Base-by-base conservation (phyloP, 1,284 basidiomycete genomes). In the Sanghuangporus baumii region DNA sequence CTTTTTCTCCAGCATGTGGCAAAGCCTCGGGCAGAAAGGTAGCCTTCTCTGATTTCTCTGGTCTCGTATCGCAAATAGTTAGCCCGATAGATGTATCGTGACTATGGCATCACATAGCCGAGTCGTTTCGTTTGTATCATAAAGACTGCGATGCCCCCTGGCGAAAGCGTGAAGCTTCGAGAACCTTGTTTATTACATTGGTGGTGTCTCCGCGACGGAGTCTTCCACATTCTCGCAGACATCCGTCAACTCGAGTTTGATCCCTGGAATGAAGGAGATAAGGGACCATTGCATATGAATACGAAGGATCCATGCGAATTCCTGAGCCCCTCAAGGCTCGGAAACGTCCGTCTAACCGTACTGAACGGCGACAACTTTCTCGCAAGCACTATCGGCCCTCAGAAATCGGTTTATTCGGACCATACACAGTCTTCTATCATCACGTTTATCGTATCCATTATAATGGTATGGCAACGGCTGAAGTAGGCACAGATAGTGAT, bases 251-350 rank as follows among this genome's bases (percentile, higher is more conserved):
- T 41, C 20, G 16, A 14, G 12, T 7, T 18, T n/a, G 16, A 41
- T 41, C 26, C 58, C 47, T 54, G 52, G 37, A 55, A 47, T 60
- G 59, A 7, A 47, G 16, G 23, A 55, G 54, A 61, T 56, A 60
- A 60, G 54, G 16, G 26, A 6, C 2, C 20, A 40, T 8, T n/a
- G 43, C 12, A 36, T 26, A 38, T 11, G 47, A 18, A 18, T 50
- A 18, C 47, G 20, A 50, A 16, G 31, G 20, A n/a, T 14, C 37
- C 52, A 47, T 50, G 60, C 41, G 41, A 47, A 34, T 31, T 61
- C 31, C 31, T 23, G 18, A 34, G 23, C 43, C 20, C 16, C 43
- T 48, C 55, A 31, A 34, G 56, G 31, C 60, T 34, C 60, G 60
- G 57, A 59, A 59, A 59, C 57, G 47, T 38, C 57, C 57, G 57